Conservation (phyloP, 2,329 filamentous ascomycete species). For the Aspergillus calidoustus region DNA sequence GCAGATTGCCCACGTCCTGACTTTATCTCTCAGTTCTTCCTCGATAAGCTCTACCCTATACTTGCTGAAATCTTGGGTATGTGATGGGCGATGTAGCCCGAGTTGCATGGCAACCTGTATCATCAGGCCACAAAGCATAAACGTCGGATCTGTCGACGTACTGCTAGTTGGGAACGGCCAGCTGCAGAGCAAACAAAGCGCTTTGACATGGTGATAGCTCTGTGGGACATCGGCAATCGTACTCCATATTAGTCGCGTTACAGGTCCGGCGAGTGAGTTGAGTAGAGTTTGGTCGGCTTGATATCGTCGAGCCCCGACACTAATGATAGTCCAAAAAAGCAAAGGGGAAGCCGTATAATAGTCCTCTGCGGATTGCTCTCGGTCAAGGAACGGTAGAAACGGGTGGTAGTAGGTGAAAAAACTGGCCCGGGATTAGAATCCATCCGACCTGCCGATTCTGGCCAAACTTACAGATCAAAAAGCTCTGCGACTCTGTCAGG, state of each 20-base stretch:
- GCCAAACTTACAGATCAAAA: slow-evolving; percentile 47
- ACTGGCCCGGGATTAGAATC: slow-evolving; percentile 47
- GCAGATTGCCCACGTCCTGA: slow-evolving; percentile 70
- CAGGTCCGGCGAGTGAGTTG: slow-evolving; percentile 55
- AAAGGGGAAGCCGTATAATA: slow-evolving; percentile 64
- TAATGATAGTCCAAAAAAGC: slow-evolving; percentile 71
- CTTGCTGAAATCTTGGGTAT: slow-evolving; percentile 62
- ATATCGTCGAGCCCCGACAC: slow-evolving; percentile 65
- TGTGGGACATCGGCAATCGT: slow-evolving; percentile 65
- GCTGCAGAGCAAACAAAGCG: slow-evolving; percentile 65
- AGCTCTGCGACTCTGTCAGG: slow-evolving; percentile 50
- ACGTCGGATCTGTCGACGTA: slow-evolving; percentile 67
- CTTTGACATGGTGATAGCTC: slow-evolving; percentile 68
- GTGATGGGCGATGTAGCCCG: slow-evolving; percentile 66
- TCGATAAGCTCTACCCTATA: slow-evolving; percentile 60
- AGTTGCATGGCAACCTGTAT: slow-evolving; percentile 71
- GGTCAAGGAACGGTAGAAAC: slow-evolving; percentile 67
- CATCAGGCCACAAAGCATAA: slow-evolving; percentile 69
- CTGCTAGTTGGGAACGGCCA: slow-evolving; percentile 69
- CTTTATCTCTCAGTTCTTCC: slow-evolving; percentile 66
- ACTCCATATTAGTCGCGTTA: slow-evolving; percentile 64
- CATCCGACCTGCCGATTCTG: background rate
- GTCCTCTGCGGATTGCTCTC: slow-evolving; percentile 57
- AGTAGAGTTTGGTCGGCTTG: slow-evolving; percentile 59
- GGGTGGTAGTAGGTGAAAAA: slow-evolving; percentile 69